Evolutionary conservation across 2,329 filamentous ascomycete genomes (phyloP), one percentile per base, ranked within the genome.

Genomic region (Cercospora sp.): DNA sequence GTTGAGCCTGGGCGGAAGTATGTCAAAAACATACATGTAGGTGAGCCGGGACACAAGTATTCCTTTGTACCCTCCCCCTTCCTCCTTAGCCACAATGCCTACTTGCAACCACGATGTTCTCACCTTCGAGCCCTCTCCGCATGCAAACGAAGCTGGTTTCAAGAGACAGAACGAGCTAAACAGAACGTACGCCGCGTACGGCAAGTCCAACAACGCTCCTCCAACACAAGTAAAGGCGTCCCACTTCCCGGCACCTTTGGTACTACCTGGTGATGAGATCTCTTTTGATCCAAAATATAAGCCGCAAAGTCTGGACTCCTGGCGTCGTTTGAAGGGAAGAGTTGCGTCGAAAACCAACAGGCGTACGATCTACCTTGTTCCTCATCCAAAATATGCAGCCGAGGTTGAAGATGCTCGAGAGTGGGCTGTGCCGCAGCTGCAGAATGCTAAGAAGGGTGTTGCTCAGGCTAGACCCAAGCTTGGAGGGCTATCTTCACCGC

Each of bases 231-330:
- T 37, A 8, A 63, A 71, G 8, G 63, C 49, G 72, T 45, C 69
- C 1, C 73, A 72, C 1, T 91, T 89, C 69, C 88, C 88, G 0
- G 86, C 80, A 0, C 87, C 88, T 0, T 74, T 91, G 5, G 79
- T 89, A 0, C 78, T 91, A 0, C 88, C 89, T 0, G 82, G 80
- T 2, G 88, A 90, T 73, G 86, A 87, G 21, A 80, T 91, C 1
- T 82, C 84, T 0, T 77, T 81, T 37, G 84, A 90, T 45, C 84
- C 85, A 0, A 79, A 83, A 5, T 82, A 81, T 45, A 80, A 82
- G 1, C 78, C 84, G 0, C 88, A 91, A 70, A 85, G 81, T 45
- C 79, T 87, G 51, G 79, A 81, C 30, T 80, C 81, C 0, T 90
- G 87, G 86, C 70, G 81, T 28, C 78, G 79, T 6, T 71, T 80